Evolutionary conservation across 2,329 filamentous ascomycete species (phyloP).

Genomic region (Xylariaceae sp.): DNA sequence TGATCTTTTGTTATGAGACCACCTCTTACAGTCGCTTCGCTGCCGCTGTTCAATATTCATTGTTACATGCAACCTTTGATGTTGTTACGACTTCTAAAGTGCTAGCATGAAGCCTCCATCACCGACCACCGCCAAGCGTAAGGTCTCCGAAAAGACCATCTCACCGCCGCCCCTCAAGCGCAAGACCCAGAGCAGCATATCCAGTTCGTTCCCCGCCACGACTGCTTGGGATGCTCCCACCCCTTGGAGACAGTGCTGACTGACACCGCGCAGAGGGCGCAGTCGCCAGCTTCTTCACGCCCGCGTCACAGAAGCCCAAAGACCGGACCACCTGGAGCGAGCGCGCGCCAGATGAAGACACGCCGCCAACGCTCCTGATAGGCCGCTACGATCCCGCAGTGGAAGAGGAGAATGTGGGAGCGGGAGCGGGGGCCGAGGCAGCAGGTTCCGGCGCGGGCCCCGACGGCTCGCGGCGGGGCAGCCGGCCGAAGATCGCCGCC

Average conservation of each 20-base stretch:
- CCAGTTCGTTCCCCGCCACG: slow-evolving; percentile 31
- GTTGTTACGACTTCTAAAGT: no score
- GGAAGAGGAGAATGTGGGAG: slow-evolving; percentile 20
- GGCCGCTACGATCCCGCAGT: slow-evolving; percentile 56
- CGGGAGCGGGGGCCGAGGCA: not conserved
- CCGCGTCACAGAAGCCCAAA: slow-evolving; percentile 74
- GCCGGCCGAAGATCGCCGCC: slow-evolving; percentile 56
- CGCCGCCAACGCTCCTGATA: slow-evolving; percentile 58
- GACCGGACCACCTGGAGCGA: slow-evolving; percentile 66
- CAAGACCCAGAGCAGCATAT: slow-evolving; percentile 43
- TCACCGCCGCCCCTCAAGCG: slow-evolving; percentile 49
- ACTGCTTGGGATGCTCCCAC: not conserved
- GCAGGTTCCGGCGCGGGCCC: not conserved
- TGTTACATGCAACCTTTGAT: no score
- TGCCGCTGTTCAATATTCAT: no score
- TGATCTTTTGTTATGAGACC: no score
- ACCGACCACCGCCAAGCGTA: slow-evolving; percentile 16
- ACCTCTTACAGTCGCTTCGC: no score
- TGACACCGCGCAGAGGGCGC: slow-evolving; percentile 46
- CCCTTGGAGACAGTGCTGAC: slow-evolving; percentile 1
- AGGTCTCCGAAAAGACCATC: slow-evolving; percentile 31
- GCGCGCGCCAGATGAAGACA: slow-evolving; percentile 45
- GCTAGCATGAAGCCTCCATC: slow-evolving; percentile 11
- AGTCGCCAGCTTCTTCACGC: slow-evolving; percentile 82
- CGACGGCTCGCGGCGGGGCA: slow-evolving; percentile 10